These are phyloP conservation scores for Cladosporium sp. DNA, from an alignment of 2,329 filamentous ascomycete genomes.

Conservation along the genomic window DNA sequence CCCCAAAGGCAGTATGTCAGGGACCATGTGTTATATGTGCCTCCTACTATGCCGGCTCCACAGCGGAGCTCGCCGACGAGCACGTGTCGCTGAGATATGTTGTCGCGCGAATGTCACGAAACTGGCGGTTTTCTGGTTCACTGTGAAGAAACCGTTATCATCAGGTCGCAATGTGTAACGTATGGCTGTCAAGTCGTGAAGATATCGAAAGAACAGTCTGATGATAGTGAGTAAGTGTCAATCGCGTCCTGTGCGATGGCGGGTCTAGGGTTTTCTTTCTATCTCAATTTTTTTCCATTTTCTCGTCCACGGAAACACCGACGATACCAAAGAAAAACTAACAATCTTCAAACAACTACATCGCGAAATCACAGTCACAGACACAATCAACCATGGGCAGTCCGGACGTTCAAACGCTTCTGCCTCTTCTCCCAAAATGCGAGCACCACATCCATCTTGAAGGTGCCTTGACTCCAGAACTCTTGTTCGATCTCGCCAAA, in stretches of 20 bases:
- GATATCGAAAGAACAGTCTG: neutral
- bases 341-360: neutral
- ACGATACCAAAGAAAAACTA: neutral
- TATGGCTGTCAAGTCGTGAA: neutral
- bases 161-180: neutral
- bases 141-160: neutral
- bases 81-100: constrained; percentile 2
- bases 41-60: neutral
- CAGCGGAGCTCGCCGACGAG: constrained; percentile 15
- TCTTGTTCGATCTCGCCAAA: constrained; percentile 69
- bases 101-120: neutral
- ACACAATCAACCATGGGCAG: neutral
- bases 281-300: neutral
- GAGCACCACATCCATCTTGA: constrained; percentile 83
- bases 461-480: constrained; percentile 68
- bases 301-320: neutral
- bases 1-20: neutral
- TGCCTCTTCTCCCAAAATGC: constrained; percentile 56
- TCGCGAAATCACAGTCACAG: neutral
- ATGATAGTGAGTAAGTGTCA: neutral
- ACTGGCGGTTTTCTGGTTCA: neutral
- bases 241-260: neutral
- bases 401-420: neutral
- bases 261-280: neutral
- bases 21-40: neutral